Conservation (phyloP, 495 filamentous ascomycete genomes). For the Glonium stellatum region DNA sequence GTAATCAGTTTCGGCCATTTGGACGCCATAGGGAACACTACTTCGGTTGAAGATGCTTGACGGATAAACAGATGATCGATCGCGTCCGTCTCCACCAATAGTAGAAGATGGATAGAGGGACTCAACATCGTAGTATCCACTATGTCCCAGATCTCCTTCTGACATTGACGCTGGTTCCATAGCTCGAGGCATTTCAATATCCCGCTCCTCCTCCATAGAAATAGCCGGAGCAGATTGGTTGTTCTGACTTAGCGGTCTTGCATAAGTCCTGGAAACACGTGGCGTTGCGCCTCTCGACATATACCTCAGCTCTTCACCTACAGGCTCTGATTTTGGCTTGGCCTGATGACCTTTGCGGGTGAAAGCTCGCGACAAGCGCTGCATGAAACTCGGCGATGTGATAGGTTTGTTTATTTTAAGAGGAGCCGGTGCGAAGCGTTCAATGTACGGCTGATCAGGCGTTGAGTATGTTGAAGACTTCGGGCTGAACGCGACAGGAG, state of each 20-base stretch:
- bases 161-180: constrained; percentile 9
- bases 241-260: constrained; percentile 3
- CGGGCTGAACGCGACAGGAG: constrained; percentile 6
- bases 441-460: constrained; percentile 1
- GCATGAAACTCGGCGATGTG: not conserved
- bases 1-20: constrained; percentile 2
- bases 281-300: not conserved
- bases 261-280: not conserved
- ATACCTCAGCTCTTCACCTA: not conserved
- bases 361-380: not conserved
- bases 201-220: constrained; percentile 11
- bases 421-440: constrained; percentile 2
- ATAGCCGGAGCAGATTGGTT: constrained; percentile 3
- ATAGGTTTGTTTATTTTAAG: not conserved
- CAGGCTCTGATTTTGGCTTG: not conserved
- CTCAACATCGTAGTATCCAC: constrained; percentile 15
- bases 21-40: constrained; percentile 2
- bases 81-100: constrained; percentile 7
- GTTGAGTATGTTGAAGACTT: constrained; percentile 8
- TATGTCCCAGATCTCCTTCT: not conserved
- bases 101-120: constrained; percentile 23
- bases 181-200: constrained; percentile 3
- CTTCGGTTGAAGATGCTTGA: constrained; percentile 10
- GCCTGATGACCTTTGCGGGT: not conserved
- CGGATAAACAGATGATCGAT: constrained; percentile 2